phyloP scores from a whole-genome alignment of 2,329 filamentous ascomycete genomes.

The Aspergillus bombycis region DNA sequence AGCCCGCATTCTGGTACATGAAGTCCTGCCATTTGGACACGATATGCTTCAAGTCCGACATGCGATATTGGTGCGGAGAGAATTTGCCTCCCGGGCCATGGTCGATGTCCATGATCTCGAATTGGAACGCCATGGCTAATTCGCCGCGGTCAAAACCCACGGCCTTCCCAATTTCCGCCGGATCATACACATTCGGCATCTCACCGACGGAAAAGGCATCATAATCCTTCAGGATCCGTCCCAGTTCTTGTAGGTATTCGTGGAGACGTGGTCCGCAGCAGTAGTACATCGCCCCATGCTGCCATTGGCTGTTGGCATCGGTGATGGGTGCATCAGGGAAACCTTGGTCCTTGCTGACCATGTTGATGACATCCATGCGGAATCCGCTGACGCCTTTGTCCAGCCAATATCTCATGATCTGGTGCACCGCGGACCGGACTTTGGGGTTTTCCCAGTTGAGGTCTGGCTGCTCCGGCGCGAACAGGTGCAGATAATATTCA shows the following conservation, averaged over 20 bases:
- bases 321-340: conserved; percentile 51
- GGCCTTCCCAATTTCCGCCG: conserved; percentile 53
- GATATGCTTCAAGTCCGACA: conserved; percentile 47
- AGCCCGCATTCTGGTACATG: not conserved
- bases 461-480: conserved; percentile 74
- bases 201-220: conserved; percentile 63
- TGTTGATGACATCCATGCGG: conserved; percentile 73
- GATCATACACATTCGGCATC: conserved; percentile 55
- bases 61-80: conserved; percentile 57
- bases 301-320: conserved; percentile 34
- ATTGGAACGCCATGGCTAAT: conserved; percentile 72
- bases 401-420: conserved; percentile 79
- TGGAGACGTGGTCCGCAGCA: not conserved
- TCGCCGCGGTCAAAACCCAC: conserved; percentile 61
- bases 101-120: conserved; percentile 65
- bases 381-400: conserved; percentile 71
- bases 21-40: not conserved
- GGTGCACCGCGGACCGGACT: conserved; percentile 69
- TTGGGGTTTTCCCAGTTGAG: conserved; percentile 77
- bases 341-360: conserved; percentile 65
- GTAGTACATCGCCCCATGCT: not conserved
- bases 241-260: conserved; percentile 46
- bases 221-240: conserved; percentile 56
- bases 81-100: conserved; percentile 55
- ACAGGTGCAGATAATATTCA: conserved; percentile 77